Evolutionary conservation across 176 grass and related monocot genomes (phyloP).

Genomic region (Rhipidocladum racemiflorum): DNA sequence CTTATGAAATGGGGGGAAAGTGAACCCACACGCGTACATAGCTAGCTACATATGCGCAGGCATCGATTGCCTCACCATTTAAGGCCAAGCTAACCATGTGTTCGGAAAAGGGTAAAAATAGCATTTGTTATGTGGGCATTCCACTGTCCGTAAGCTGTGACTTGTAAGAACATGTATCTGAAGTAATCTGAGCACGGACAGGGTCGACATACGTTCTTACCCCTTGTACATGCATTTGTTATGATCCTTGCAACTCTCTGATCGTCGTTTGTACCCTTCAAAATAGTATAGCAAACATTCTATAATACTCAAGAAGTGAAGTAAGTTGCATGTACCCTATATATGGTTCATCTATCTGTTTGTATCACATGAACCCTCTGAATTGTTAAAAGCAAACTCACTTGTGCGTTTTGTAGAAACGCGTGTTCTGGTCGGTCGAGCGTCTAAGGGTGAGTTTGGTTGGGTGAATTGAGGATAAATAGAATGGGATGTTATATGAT

Average conservation of each 20-base stretch:
- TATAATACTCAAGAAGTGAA: neutral
- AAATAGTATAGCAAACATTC: neutral
- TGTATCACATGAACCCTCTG: neutral
- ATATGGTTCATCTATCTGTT: neutral
- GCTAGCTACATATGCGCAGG: conserved; percentile 9
- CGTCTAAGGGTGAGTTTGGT: too few species aligned
- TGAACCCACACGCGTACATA: conserved; percentile 6
- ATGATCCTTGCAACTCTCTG: neutral
- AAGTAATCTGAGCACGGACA: conserved; percentile 14
- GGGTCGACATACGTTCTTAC: neutral
- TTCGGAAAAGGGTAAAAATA: conserved; percentile 26
- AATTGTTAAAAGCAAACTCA: neutral
- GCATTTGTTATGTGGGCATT: conserved; percentile 40
- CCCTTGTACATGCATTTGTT: conserved; percentile 30
- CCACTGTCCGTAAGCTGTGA: conserved; percentile 26
- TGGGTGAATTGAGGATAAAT: too few species aligned
- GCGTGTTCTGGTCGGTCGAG: neutral
- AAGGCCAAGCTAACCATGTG: conserved; percentile 36
- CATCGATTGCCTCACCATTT: conserved; percentile 21
- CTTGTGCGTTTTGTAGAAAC: neutral
- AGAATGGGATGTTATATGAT: too few species aligned
- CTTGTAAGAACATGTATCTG: conserved; percentile 16
- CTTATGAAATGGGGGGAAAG: conserved; percentile 9
- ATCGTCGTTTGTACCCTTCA: neutral
- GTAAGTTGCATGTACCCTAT: neutral